Base-by-base conservation (phyloP, 352 stramenopile genomes). In the Pythium phragmiticola region DNA sequence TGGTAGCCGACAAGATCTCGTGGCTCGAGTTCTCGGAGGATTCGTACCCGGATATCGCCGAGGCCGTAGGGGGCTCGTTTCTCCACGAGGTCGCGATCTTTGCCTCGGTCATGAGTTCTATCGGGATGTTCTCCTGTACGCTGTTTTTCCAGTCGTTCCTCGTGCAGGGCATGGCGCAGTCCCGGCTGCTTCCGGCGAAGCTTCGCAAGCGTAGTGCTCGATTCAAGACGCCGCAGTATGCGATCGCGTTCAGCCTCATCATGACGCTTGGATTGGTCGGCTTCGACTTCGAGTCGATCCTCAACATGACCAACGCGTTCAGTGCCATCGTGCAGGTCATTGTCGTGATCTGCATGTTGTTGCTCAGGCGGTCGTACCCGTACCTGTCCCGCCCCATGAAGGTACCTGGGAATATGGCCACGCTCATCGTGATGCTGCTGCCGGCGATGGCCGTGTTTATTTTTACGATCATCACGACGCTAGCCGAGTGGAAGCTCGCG, bases 91-190 rank as follows among this genome's bases (percentile, higher is more conserved):
- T 96, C 17, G 81, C 87, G 2, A 67, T 66, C 43, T 28, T 52
- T n/a, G n/a, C 46, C 11, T 67, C 53, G 30, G 70, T 96, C 6
- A 72, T 94, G 53, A 75, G 80, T 1, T 82, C 86, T 3, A 78
- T 84, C 43, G 83, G 93, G 39, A 62, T 96, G 41, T 97, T 95
- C 68, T 74, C 89, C 66, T 84, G 83, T 16, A 87, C 95, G 69
- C 87, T 98, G 61, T 92, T 78, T 14, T 77, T 74, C n/a, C 88
- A 97, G 71, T 76, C 89, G 28, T 96, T 85, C 55, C 82, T 94
- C 65, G 51, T 98, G 4, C 65, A 60, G 9, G 65, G 65, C 37
- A 75, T 82, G 70, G 73, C 87, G 3, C 77, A 96, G 58, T 70
- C 77, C 13, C 81, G 87, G 17, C 74, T 92, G 34, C 52, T 95